These are phyloP conservation scores for Gracilaria gracilis DNA, from an alignment of 23 red algal species.

Conservation along the genomic window DNA sequence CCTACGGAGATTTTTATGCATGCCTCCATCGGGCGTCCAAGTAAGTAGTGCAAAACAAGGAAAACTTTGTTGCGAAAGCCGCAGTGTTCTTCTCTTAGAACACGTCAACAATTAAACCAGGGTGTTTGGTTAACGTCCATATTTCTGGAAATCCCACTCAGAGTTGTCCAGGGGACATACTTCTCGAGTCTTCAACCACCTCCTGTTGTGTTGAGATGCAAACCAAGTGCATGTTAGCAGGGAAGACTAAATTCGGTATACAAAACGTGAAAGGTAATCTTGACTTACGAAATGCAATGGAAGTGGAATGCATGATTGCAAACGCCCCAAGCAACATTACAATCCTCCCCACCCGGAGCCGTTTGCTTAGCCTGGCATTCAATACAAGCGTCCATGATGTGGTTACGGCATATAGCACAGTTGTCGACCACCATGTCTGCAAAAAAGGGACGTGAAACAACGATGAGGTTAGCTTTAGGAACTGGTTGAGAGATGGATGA, in stretches of 20 bases:
- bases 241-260: not conserved
- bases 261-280: not conserved
- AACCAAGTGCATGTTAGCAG: not conserved
- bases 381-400: slow-evolving; percentile 99
- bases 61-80: not conserved
- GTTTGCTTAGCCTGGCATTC: slow-evolving; percentile 97
- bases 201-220: not conserved
- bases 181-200: slow-evolving; percentile 88
- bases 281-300: slow-evolving; percentile 89
- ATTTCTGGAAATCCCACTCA: slow-evolving; percentile 95
- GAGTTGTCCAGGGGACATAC: slow-evolving; percentile 88
- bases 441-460: not conserved
- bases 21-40: not conserved
- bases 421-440: slow-evolving; percentile 97
- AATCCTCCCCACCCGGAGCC: slow-evolving; percentile 76
- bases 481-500: not conserved
- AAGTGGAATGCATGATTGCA: slow-evolving; percentile 99
- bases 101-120: not conserved
- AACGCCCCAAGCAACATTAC: slow-evolving; percentile 98
- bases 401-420: slow-evolving; percentile 99
- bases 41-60: not conserved
- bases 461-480: not conserved
- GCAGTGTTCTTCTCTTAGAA: not conserved
- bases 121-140: slow-evolving; percentile 65
- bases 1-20: not conserved